Percentiles rank a stretch among this genome's conserved stretches.
Evolutionary conservation across 2,329 filamentous ascomycete species (phyloP).

Genomic region (Neurospora sp.): DNA sequence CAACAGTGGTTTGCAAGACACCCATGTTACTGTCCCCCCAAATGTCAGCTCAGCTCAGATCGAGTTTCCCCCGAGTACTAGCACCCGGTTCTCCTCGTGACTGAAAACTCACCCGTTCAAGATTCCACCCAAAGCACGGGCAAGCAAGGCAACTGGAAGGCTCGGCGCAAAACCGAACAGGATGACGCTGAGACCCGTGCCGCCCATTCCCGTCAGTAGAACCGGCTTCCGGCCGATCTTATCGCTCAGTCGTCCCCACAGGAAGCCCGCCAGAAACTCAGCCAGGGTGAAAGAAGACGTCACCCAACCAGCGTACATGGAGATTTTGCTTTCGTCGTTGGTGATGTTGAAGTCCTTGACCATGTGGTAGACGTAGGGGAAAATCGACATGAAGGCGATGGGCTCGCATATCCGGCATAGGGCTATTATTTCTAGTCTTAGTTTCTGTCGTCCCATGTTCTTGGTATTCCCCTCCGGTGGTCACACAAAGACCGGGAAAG

Average conservation of each 20-base stretch:
- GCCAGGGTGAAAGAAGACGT: slow-evolving; percentile 94
- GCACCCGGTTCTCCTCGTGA: background rate
- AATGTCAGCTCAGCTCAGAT: slow-evolving; percentile 6
- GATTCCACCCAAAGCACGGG: slow-evolving; percentile 79
- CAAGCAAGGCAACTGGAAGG: slow-evolving; percentile 72
- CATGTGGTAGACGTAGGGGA: slow-evolving; percentile 98
- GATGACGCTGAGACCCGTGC: slow-evolving; percentile 86
- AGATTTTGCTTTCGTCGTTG: slow-evolving; percentile 67
- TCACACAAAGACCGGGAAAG: background rate
- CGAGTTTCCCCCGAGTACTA: background rate
- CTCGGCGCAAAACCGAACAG: slow-evolving; percentile 85
- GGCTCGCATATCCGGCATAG: slow-evolving; percentile 95
- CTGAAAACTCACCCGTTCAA: slow-evolving; percentile 69
- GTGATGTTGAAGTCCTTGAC: slow-evolving; percentile 84
- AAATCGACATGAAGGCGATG: slow-evolving; percentile 99
- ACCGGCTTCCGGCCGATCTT: slow-evolving; percentile 87
- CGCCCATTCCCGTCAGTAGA: slow-evolving; percentile 76
- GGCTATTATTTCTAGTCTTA: slow-evolving; percentile 32
- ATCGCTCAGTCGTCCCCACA: slow-evolving; percentile 92
- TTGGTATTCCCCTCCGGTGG: background rate
- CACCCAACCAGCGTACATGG: slow-evolving; percentile 90
- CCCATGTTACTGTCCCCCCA: slow-evolving; percentile 65
- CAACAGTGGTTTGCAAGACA: slow-evolving; percentile 89
- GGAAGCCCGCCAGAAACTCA: slow-evolving; percentile 83
- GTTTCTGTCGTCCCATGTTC: background rate